A percentile compares a stretch with the other conserved stretches of the same genome.
Conservation (phyloP, 192 early-diverging fungal genomes). For the Dissophora globulifera region DNA sequence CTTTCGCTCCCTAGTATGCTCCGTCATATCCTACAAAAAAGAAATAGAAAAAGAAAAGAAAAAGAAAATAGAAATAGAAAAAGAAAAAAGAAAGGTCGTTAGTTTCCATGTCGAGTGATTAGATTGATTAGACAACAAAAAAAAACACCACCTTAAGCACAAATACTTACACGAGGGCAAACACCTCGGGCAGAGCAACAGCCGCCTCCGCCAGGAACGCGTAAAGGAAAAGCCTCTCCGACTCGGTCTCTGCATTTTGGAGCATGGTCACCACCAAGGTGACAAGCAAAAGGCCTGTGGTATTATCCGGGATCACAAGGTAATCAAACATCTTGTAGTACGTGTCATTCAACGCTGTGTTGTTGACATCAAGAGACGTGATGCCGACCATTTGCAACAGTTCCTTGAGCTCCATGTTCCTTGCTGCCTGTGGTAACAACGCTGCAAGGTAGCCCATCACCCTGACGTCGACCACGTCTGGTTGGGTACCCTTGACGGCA, state of each 20-base stretch:
- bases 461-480: constrained; percentile 54
- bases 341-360: constrained; percentile 52
- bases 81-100: too few species aligned
- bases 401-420: constrained; percentile 74
- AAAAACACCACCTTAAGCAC: too few species aligned
- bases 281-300: constrained; percentile 69
- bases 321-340: constrained; percentile 75
- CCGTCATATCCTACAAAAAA: too few species aligned
- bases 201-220: constrained; percentile 82
- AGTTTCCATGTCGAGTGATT: too few species aligned
- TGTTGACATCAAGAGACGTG: constrained; percentile 57
- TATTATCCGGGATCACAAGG: constrained; percentile 72
- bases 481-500: constrained; percentile 63
- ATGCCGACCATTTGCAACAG: constrained; percentile 65
- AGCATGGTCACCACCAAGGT: constrained; percentile 78
- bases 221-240: constrained; percentile 79
- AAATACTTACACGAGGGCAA: constrained; percentile 77
- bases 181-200: constrained; percentile 74
- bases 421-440: constrained; percentile 80
- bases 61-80: background rate
- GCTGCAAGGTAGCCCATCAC: constrained; percentile 84
- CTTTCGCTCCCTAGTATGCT: too few species aligned
- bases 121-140: background rate
- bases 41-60: constrained; percentile 2
- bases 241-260: constrained; percentile 76